phyloP scores from a whole-genome alignment of 345 rosid genomes.

The Raphanus raphanistrum region DNA sequence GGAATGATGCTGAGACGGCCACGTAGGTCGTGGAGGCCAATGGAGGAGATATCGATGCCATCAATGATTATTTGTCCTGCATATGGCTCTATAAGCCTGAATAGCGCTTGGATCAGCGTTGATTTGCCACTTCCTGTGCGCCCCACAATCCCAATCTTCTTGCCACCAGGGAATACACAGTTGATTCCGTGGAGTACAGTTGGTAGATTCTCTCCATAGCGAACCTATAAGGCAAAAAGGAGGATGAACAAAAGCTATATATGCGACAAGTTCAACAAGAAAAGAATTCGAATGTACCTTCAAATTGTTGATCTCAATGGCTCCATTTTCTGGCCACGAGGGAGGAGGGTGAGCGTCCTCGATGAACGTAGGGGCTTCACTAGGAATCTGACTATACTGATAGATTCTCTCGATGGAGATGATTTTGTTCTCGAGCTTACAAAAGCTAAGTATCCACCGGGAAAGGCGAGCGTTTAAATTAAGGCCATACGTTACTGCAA shows the following conservation, averaged over 20 bases:
- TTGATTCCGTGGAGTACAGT: constrained; percentile 82
- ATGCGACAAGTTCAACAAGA: neutral
- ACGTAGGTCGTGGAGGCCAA: constrained; percentile 98
- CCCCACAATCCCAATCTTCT: constrained; percentile 96
- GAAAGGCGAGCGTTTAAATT: constrained; percentile 94
- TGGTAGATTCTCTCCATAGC: constrained; percentile 96
- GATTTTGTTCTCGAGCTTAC: constrained; percentile 97
- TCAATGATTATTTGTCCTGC: constrained; percentile 79
- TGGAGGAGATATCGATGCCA: constrained; percentile 79
- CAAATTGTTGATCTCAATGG: constrained; percentile 72
- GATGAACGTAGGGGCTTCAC: constrained; percentile 72
- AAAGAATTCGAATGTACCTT: constrained; percentile 53
- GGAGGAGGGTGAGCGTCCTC: constrained; percentile 70
- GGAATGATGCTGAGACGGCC: constrained; percentile 92
- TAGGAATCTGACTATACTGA: constrained; percentile 84
- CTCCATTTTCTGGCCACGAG: constrained; percentile 89
- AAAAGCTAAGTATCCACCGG: constrained; percentile 98
- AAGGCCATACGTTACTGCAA: constrained; percentile 98
- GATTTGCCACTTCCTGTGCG: constrained; percentile 99
- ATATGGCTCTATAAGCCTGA: constrained; percentile 86
- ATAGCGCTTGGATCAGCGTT: constrained; percentile 92
- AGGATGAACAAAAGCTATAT: neutral
- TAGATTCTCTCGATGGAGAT: constrained; percentile 96
- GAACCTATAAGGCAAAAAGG: constrained; percentile 51
- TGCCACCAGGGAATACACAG: constrained; percentile 91